phyloP scores from a whole-genome alignment of 2,329 filamentous ascomycete genomes.

The Trichophyton rubrum region DNA sequence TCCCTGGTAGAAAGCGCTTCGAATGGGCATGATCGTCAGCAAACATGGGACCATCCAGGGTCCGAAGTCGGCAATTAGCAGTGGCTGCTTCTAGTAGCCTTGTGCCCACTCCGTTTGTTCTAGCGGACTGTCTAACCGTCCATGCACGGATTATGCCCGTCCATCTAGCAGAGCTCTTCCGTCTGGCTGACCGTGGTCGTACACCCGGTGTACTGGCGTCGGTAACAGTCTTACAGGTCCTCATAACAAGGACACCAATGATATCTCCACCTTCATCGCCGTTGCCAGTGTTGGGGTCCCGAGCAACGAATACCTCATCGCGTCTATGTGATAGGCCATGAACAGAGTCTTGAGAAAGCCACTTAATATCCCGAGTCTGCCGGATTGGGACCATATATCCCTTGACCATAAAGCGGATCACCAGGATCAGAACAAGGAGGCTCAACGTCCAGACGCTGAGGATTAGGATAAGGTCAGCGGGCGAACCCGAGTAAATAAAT shows the following conservation, averaged over 20 bases:
- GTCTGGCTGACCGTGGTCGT: conserved; percentile 10
- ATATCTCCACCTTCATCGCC: conserved; percentile 51
- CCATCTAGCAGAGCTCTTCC: conserved; percentile 13
- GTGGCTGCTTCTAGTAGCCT: conserved; percentile 64
- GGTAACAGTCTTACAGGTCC: conserved; percentile 14
- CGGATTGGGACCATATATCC: conserved; percentile 55
- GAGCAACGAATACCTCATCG: conserved; percentile 51
- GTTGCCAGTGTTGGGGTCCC: conserved; percentile 2
- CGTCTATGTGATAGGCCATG: conserved; percentile 29
- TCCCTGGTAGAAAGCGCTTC: conserved; percentile 46
- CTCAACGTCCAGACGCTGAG: conserved; percentile 49
- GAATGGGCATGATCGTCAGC: conserved; percentile 68
- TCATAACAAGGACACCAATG: conserved; percentile 57
- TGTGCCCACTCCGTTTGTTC: conserved; percentile 58
- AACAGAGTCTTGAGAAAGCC: conserved; percentile 39
- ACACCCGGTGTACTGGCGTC: conserved; percentile 7
- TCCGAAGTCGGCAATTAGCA: conserved; percentile 51
- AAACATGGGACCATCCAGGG: conserved; percentile 58
- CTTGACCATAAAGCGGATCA: conserved; percentile 47
- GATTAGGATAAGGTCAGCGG: conserved; percentile 42
- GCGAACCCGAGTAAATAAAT: conserved; percentile 26
- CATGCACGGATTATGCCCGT: conserved; percentile 60
- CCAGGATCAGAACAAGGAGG: conserved; percentile 51
- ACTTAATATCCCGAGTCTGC: conserved; percentile 44
- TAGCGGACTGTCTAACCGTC: conserved; percentile 60